These are phyloP conservation scores for Pythium guiyangense DNA, from an alignment of 352 stramenopile genomes.

Conservation along the genomic window DNA sequence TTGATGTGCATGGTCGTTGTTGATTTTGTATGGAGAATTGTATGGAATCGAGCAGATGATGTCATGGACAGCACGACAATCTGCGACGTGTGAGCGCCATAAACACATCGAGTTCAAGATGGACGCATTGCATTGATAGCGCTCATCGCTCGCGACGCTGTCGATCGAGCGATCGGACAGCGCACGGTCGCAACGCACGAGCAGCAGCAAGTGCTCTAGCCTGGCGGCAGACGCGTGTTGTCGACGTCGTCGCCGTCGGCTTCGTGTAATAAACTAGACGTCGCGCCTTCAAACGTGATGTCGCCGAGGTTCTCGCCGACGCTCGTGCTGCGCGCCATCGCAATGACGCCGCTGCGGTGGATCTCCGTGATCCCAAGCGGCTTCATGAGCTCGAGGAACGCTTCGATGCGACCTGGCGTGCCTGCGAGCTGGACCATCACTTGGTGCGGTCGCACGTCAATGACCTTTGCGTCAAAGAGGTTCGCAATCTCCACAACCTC, in stretches of 20 bases:
- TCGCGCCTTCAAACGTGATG: slow-evolving; percentile 69
- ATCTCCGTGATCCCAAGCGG: slow-evolving; percentile 81
- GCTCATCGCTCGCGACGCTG: no score
- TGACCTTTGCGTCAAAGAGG: slow-evolving; percentile 84
- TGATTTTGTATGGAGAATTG: not conserved
- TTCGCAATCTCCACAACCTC: slow-evolving; percentile 80
- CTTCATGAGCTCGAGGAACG: slow-evolving; percentile 80
- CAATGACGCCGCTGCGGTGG: slow-evolving; percentile 81
- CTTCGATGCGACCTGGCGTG: slow-evolving; percentile 70
- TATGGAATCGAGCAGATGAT: not conserved
- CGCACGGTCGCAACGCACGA: no score
- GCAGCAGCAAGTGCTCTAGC: slow-evolving; percentile 23
- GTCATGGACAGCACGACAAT: no score
- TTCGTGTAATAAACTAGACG: slow-evolving; percentile 65
- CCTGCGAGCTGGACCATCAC: slow-evolving; percentile 82
- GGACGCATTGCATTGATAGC: not conserved
- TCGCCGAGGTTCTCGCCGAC: slow-evolving; percentile 63
- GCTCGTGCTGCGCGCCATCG: slow-evolving; percentile 70
- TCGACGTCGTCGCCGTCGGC: slow-evolving; percentile 60
- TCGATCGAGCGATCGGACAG: not conserved
- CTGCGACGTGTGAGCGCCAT: slow-evolving; percentile 6
- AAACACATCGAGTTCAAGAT: not conserved
- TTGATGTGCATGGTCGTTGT: no score
- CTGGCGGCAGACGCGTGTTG: slow-evolving; percentile 58
- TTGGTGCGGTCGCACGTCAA: slow-evolving; percentile 78